Base-by-base conservation (phyloP, 164 flowering plant genomes). In the Berberis thunbergii region DNA sequence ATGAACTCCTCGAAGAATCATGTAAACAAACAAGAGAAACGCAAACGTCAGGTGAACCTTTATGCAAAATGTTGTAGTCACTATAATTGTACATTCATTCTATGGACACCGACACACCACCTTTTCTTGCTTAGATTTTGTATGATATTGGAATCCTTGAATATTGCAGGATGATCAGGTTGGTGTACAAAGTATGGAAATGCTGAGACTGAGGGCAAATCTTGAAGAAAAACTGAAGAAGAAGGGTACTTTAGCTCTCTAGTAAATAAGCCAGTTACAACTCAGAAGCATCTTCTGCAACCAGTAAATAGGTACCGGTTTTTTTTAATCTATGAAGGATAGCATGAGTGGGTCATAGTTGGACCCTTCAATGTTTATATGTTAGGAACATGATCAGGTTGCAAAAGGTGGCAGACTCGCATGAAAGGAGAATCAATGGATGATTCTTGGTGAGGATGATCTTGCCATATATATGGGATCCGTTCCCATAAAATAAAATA, bases 221-320 rank as follows among this genome's bases (percentile, higher is more conserved):
- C 90, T 94, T 46, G 96, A 89, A 76, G 93, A 86, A 67, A 94
- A 83, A 62, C 71, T 87, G 81, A 94, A 77, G 79, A 77, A 80
- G 70, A 87, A 78, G 77, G 87, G 90, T 59, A 52, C 82, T 41
- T 83, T 54, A 73, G 69, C 65, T 74, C 81, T 58, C 57, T 67
- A 12, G 68, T 71, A 64, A 49, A 77, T 63, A 84, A 79, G 71
- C 49, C 69, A 43, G 76, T 67, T 38, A 72, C 64, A 63, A 64
- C 41, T 52, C 73, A 70, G 43, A 81, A 78, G 63, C n/a, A n/a
- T n/a, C n/a, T n/a, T n/a, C 12, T 1, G 39, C 73, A 67, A 73
- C 77, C 74, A 54, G 65, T 75, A 57, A 86, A 83, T 66, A 74
- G 89, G 93, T 86, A 78, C 41, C 13, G 10, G 54, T 65, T 66